Conservation (phyloP, 2,329 filamentous ascomycete species). For the Cercospora citrullina region DNA sequence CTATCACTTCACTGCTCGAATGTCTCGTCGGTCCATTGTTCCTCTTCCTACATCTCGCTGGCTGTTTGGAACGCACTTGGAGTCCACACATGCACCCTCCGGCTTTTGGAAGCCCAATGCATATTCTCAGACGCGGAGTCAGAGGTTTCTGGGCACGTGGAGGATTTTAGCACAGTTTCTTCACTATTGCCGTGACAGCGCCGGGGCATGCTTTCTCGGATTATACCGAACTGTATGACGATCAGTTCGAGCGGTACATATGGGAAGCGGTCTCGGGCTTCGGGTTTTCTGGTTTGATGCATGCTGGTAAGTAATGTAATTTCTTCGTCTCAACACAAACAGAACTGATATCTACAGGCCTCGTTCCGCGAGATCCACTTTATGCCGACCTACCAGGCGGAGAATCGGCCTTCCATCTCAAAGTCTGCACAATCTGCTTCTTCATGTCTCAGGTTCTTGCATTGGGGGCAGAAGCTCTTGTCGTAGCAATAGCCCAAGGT, state of each 20-base stretch:
- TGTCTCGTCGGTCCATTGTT: neutral
- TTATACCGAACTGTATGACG: neutral
- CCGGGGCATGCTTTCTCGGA: constrained; percentile 1
- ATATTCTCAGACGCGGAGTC: neutral
- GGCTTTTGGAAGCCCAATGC: neutral
- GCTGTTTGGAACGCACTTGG: neutral
- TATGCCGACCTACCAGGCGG: neutral
- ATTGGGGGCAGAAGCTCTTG: neutral
- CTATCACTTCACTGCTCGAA: neutral
- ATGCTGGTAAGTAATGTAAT: neutral
- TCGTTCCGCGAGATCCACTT: neutral
- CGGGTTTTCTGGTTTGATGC: neutral
- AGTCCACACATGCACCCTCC: constrained; percentile 1
- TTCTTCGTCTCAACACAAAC: neutral
- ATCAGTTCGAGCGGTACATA: neutral
- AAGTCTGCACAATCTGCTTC: constrained; percentile 2
- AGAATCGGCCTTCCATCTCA: neutral
- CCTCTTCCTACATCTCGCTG: neutral
- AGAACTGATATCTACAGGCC: neutral
- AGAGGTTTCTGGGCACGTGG: constrained; percentile 4
- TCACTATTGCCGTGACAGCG: neutral
- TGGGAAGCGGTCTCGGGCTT: neutral
- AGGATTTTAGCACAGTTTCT: constrained; percentile 7
- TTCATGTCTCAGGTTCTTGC: neutral
- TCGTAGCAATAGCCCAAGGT: neutral